Evolutionary conservation across 148 eudicot genomes (phyloP), one percentile per base, ranked within the genome.

Genomic region (Polygonum maritimum): DNA sequence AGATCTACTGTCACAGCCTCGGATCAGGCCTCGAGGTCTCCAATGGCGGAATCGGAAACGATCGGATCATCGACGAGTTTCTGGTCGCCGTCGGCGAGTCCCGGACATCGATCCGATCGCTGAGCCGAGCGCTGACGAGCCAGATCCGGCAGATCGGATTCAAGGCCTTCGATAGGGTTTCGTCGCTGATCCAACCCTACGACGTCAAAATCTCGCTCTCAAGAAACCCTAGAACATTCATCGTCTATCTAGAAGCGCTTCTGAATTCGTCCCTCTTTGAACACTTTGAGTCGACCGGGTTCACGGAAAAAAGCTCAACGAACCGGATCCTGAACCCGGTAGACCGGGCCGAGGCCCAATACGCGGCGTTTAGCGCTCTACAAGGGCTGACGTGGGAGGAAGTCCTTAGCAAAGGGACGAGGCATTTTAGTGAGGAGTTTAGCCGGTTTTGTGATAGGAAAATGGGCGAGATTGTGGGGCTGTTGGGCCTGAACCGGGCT

Each of bases 381-480:
- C 78, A 81, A 57, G 85, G 80, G 51, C 57, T 95, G 58, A 84
- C 85, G 1, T 95, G 98, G 99, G 97, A 95, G 15, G 97, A 92
- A 31, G 99, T 95, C 2, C 63, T 95, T 41, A 87, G 41, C 55
- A 95, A 90, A 71, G 99, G 99, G 39, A 95, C 99, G 0, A 85
- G 76, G 72, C 94, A 90, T 81, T 95, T 90, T 54, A 89, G 97
- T 54, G 99, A 95, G 44, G 94, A 90, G 13, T 95, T 95, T 58
- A 95, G 99, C 54, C 75, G 81, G 69, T 95, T 89, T 70, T 95
- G 99, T 69, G 98, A 95, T 40, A 58, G 97, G 79, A 95, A 95
- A 33, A 95, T 95, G 99, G 89, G 97, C 47, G 94, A 92, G 80
- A 87, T 92, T 76, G 97, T 92, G 54, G 85, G 87, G 0, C 70